Conservation (phyloP, 306 rosid genomes). For the Geum urbanum region DNA sequence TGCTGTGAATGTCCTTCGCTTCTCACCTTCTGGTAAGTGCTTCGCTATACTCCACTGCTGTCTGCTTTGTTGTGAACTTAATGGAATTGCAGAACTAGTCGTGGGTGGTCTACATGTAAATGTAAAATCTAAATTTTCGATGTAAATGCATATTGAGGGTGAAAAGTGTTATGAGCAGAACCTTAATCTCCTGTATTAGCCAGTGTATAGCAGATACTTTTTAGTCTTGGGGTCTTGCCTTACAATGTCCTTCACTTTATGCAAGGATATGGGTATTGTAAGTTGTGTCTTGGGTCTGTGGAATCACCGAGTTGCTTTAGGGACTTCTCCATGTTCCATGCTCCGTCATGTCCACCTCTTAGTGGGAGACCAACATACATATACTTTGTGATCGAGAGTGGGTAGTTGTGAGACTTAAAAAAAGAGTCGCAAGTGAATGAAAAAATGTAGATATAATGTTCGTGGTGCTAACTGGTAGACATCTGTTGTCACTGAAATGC, state of each 20-base stretch:
- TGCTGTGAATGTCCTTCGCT: conserved; percentile 78
- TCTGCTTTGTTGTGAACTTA: not conserved
- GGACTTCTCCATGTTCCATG: not conserved
- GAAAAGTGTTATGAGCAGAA: not conserved
- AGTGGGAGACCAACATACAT: not conserved
- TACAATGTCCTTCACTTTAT: not conserved
- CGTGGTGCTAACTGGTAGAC: not conserved
- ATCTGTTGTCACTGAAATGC: not conserved
- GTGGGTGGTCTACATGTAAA: no score
- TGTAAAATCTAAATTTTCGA: no score
- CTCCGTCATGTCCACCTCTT: not conserved
- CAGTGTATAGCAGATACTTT: not conserved
- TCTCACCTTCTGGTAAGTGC: conserved; percentile 68
- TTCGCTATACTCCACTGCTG: not conserved
- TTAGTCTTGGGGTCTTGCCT: not conserved
- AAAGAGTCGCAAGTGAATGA: not conserved
- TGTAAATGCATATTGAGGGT: not conserved
- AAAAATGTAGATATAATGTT: not conserved
- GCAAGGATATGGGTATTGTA: not conserved
- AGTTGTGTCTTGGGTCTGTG: not conserved
- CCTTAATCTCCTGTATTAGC: not conserved
- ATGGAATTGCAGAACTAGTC: not conserved
- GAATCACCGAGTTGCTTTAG: not conserved
- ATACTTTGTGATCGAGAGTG: not conserved
- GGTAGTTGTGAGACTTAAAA: not conserved